These are phyloP conservation scores for Paragyromitra xinjiangensis DNA, from an alignment of 495 filamentous ascomycete species.

Conservation along the genomic window DNA sequence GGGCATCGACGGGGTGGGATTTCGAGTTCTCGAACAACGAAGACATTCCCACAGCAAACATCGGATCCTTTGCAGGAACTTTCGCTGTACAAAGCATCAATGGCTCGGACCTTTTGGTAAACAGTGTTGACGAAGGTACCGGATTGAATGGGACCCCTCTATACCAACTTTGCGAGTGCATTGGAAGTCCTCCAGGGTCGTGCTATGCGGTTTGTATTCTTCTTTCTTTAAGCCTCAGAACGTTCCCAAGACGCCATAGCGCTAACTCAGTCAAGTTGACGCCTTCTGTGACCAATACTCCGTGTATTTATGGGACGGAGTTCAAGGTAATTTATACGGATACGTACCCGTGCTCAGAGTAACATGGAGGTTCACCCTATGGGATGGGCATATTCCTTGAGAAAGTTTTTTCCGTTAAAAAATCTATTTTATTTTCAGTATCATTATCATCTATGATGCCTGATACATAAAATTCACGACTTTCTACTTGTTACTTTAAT, in stretches of 20 bases:
- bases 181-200: background rate
- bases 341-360: background rate
- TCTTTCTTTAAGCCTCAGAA: background rate
- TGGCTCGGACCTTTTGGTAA: background rate
- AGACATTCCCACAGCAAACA: conserved; percentile 8
- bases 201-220: conserved; percentile 19
- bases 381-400: background rate
- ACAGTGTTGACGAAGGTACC: conserved; percentile 4
- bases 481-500: too few species aligned
- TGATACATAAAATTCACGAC: background rate
- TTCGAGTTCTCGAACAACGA: conserved; percentile 33
- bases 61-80: conserved; percentile 8
- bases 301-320: conserved; percentile 11
- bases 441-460: background rate
- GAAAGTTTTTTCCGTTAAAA: background rate
- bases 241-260: background rate
- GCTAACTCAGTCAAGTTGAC: conserved; percentile 14
- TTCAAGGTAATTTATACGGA: conserved; percentile 25
- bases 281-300: background rate
- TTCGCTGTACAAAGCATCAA: conserved; percentile 1
- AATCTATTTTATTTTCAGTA: background rate
- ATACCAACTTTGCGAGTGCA: conserved; percentile 16
- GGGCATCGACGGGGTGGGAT: conserved; percentile 17
- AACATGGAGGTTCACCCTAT: background rate
- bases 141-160: background rate